Base-by-base conservation (phyloP, 371 early-diverging fungal species). In the Mortierella sp. region DNA sequence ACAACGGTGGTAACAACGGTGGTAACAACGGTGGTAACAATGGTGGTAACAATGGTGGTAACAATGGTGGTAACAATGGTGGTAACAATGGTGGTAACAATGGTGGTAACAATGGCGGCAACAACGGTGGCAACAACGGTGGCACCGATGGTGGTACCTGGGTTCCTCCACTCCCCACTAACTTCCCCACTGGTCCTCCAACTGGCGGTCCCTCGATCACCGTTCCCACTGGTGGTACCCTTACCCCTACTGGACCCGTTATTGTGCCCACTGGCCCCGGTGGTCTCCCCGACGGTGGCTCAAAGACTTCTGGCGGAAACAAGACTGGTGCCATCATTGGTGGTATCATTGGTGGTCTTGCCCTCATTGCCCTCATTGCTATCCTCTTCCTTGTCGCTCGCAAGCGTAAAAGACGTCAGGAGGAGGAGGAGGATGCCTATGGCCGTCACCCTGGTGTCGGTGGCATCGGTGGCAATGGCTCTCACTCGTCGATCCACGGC, bases 331-430 rank as follows among this genome's bases (percentile, higher is more conserved):
- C 65, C 14, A 64, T 74, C 14, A n/a, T 60, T 30, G 74, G 74
- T 57, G 69, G 69, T 53, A 62, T 74, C 43, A 57, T 74, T 23
- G 74, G 69, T 43, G 60, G 57, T 23, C 29, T 74, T 26, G 61
- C 66, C 19, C 52, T 74, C 48, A 68, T 74, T 28, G 68, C 50
- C 53, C 53, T 74, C 65, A 59, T 74, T 46, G 75, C 75, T 28
- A 25, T 74, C 26, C 47, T 74, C 28, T 74, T 69, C 62, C 2
- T 74, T 61, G 59, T 69, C 25, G 75, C 69, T 52, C 74, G 74
- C 45, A 64, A 65, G 51, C 65, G 69, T 43, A 74, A 64, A 74
- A 57, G 63, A 69, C 66, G 48, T 15, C 30, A 44, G 21, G 47
- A 63, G 61, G 62, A 43, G 23, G 74, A 60, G 51, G 6, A 51